Evolutionary conservation across 2,329 filamentous ascomycete species (phyloP), one percentile per base, ranked within the genome.

Genomic region (Colletotrichum melonis): DNA sequence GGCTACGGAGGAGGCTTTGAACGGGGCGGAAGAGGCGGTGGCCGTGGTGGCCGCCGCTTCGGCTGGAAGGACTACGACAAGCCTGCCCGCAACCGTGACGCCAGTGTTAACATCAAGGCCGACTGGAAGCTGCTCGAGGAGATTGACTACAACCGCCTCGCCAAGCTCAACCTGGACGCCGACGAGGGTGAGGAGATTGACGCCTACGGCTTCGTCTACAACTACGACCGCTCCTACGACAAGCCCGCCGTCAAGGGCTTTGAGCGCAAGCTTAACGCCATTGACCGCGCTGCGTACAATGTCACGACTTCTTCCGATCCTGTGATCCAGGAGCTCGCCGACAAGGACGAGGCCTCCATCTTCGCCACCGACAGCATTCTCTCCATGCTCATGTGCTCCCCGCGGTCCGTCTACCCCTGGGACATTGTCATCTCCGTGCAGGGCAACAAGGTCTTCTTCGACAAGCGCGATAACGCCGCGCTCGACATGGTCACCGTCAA

Each of bases 61-160:
- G 97, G 97, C 82, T 98, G 97, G 96, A 97, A 97, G 86, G 97
- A 99, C 83, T 98, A 95, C 82, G 97, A 99, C 88, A 98, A 98
- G 92, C 97, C 97, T 74, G 91, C 96, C 83, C 93, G 97, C 80
- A 98, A 97, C 86, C 94, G 97, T 74, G 97, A 99, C 86, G 94
- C 96, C 12, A 98, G 95, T 46, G 94, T 99, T 81, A 96, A 96
- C 86, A 95, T 98, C 85, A 97, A 97, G 86, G 91, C 95, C 26
- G 95, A 98, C 83, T 99, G 97, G 97, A 90, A 92, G 81, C 90
- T 99, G 86, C 88, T 98, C 79, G 97, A 99, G 87, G 97, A 99
- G 89, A 98, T 99, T 83, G 97, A 99, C 85, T 99, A 97, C 87
- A 96, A 95, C 87, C 93, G 97, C 77, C 90, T 99, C 78, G 89